Conservation (phyloP, 768 basidiomycete species). For the Russula emetica region DNA sequence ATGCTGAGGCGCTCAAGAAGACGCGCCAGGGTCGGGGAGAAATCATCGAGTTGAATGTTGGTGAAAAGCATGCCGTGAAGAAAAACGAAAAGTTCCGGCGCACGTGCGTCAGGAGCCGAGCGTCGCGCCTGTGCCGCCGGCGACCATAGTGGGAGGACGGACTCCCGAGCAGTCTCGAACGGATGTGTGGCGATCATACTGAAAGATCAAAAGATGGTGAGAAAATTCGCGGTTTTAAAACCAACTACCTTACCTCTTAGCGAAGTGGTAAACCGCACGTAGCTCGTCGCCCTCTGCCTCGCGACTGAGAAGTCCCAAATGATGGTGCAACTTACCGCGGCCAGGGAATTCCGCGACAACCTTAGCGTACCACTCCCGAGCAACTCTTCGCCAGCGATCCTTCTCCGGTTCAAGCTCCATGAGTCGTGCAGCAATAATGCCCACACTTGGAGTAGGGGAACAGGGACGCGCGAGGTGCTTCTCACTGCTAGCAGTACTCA, state of each 20-base stretch:
- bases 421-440: conserved; percentile 72
- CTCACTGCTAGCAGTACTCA: conserved; percentile 22
- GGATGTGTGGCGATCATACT: conserved; percentile 93
- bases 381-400: conserved; percentile 86
- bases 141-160: conserved; percentile 86
- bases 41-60: conserved; percentile 90
- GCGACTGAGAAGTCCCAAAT: conserved; percentile 81
- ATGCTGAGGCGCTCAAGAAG: conserved; percentile 84
- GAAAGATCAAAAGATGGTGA: conserved; percentile 12
- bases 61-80: conserved; percentile 98
- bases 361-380: conserved; percentile 87
- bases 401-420: conserved; percentile 88
- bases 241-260: conserved; percentile 68
- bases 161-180: conserved; percentile 84
- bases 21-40: conserved; percentile 71
- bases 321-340: conserved; percentile 92
- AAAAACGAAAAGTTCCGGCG: conserved; percentile 79
- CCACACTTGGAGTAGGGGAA: conserved; percentile 63
- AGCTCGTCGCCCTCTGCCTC: conserved; percentile 81
- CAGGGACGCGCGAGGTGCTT: conserved; percentile 31
- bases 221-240: neutral
- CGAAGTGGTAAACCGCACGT: conserved; percentile 86
- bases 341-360: conserved; percentile 88
- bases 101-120: conserved; percentile 66
- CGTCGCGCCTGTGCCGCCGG: conserved; percentile 66